A percentile compares a stretch with the other conserved stretches of the same genome.
These are phyloP conservation scores for Brasenia schreberi DNA, from an alignment of 164 flowering plant genomes.

Conservation along the genomic window DNA sequence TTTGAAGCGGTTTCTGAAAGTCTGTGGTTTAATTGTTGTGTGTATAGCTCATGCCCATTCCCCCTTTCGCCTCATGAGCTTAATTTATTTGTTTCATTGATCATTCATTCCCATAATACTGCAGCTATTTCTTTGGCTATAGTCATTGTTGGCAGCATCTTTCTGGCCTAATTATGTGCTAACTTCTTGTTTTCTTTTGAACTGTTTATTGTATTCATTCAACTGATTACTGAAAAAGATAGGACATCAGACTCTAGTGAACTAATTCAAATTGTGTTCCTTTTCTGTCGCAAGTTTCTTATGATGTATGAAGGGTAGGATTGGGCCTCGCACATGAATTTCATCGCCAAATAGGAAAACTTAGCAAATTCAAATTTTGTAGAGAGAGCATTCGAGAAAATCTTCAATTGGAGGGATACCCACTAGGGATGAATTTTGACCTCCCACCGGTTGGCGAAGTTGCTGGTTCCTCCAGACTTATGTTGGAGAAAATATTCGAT, in stretches of 20 bases:
- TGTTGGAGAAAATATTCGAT: too few relatives aligned
- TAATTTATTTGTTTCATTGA: conserved; percentile 12
- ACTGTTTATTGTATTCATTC: background rate
- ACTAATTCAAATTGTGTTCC: too few relatives aligned
- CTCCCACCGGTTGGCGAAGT: too few relatives aligned
- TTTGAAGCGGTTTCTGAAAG: conserved; percentile 13
- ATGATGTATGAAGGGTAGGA: too few relatives aligned
- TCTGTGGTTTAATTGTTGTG: conserved; percentile 16
- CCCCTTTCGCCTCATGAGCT: conserved; percentile 4
- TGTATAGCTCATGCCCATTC: conserved; percentile 36
- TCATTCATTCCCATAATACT: conserved; percentile 1
- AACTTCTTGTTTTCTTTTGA: background rate
- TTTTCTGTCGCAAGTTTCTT: too few relatives aligned
- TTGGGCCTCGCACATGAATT: too few relatives aligned
- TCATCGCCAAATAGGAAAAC: too few relatives aligned
- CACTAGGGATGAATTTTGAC: too few relatives aligned
- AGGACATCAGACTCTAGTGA: background rate
- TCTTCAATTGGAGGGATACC: too few relatives aligned
- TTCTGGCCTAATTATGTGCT: conserved; percentile 5
- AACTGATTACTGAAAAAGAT: background rate
- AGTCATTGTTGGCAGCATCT: background rate
- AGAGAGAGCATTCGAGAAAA: too few relatives aligned
- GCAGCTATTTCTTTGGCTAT: background rate
- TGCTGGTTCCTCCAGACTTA: too few relatives aligned
- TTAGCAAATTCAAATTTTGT: too few relatives aligned